Evolutionary conservation across 2,329 filamentous ascomycete genomes (phyloP).

Genomic region (Aspergillus tanneri): DNA sequence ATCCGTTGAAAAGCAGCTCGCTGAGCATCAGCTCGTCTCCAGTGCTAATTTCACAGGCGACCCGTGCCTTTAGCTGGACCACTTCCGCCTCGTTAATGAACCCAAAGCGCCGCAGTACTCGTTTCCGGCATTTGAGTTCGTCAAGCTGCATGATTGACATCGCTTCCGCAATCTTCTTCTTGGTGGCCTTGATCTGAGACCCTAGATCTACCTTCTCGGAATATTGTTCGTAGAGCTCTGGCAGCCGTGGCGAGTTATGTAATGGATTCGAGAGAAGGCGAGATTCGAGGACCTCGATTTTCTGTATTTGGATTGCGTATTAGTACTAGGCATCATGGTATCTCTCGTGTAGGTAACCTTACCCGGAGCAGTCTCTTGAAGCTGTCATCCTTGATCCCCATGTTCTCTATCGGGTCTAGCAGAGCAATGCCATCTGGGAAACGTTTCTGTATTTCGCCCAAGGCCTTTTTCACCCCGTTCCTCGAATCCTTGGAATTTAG

Average conservation of each 20-base stretch:
- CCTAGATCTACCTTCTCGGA: conserved; percentile 71
- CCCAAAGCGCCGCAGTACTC: conserved; percentile 85
- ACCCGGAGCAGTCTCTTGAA: conserved; percentile 84
- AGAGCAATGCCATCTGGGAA: conserved; percentile 91
- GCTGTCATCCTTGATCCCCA: conserved; percentile 86
- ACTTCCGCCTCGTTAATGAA: conserved; percentile 97
- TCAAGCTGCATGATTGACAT: conserved; percentile 90
- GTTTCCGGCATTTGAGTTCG: conserved; percentile 92
- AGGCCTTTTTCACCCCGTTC: conserved; percentile 63
- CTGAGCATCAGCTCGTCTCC: conserved; percentile 92
- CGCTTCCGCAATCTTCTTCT: conserved; percentile 81
- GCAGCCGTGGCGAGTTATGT: conserved; percentile 82
- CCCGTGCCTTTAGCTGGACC: conserved; percentile 92
- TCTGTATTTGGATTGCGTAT: conserved; percentile 50
- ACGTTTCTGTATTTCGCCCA: conserved; percentile 77
- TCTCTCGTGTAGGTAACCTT: conserved; percentile 25
- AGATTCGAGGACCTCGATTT: conserved; percentile 96
- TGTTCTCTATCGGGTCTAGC: conserved; percentile 91
- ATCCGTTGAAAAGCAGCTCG: conserved; percentile 91
- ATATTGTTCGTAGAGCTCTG: conserved; percentile 84
- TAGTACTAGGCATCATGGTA: conserved; percentile 13
- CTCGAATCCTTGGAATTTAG: conserved; percentile 66
- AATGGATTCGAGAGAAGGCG: conserved; percentile 84
- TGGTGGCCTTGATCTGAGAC: conserved; percentile 80
- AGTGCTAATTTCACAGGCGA: conserved; percentile 96